phyloP scores from a whole-genome alignment of 2,329 filamentous ascomycete species.

The Bisporella sp. region DNA sequence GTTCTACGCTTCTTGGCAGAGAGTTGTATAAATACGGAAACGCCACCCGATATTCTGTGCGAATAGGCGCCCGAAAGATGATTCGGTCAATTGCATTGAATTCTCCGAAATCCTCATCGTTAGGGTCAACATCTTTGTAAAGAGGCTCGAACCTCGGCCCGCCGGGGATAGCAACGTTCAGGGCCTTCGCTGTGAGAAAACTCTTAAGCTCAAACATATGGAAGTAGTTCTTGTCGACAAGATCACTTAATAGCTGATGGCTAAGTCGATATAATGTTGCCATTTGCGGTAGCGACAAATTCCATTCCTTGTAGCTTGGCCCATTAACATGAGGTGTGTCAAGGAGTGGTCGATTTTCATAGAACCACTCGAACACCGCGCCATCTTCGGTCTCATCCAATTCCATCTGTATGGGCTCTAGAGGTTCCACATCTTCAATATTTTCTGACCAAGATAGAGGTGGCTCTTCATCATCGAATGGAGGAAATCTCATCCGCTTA shows the following conservation, averaged over 20 bases:
- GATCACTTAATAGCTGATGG: constrained; percentile 81
- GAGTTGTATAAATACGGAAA: constrained; percentile 97
- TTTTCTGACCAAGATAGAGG: constrained; percentile 98
- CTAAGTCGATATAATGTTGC: constrained; percentile 89
- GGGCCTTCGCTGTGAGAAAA: constrained; percentile 90
- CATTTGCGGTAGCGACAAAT: constrained; percentile 89
- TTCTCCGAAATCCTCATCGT: constrained; percentile 98
- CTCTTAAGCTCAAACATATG: constrained; percentile 95
- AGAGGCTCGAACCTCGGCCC: constrained; percentile 93
- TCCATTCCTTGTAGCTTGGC: constrained; percentile 95
- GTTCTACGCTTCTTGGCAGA: constrained; percentile 83
- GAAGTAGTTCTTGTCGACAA: constrained; percentile 95
- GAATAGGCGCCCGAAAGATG: constrained; percentile 91
- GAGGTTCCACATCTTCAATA: constrained; percentile 93
- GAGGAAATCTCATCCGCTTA: constrained; percentile 98
- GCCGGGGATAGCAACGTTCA: constrained; percentile 96
- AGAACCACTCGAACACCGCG: constrained; percentile 94
- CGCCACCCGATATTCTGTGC: constrained; percentile 91
- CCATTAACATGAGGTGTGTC: constrained; percentile 95
- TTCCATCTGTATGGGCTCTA: constrained; percentile 98
- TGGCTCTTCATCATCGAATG: constrained; percentile 97
- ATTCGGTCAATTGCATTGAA: constrained; percentile 99
- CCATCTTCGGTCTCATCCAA: constrained; percentile 89
- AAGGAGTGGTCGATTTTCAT: constrained; percentile 83
- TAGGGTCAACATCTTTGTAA: constrained; percentile 98